These are phyloP conservation scores for Colletotrichum liaoningense DNA, from an alignment of 2,329 filamentous ascomycete genomes.

Conservation along the genomic window DNA sequence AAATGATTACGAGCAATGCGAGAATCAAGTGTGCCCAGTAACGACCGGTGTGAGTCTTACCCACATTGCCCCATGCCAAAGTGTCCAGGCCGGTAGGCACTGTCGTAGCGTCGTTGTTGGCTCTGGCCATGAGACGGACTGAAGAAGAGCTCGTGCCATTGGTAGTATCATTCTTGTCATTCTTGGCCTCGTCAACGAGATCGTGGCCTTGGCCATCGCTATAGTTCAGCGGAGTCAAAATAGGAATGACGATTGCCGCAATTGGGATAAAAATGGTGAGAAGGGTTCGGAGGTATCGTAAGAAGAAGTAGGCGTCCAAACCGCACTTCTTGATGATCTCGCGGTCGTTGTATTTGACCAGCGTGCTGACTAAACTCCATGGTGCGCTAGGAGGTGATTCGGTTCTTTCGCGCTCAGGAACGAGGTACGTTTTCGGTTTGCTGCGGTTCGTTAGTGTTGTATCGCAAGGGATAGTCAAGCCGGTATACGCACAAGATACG, in stretches of 20 bases:
- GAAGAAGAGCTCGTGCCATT: conserved; percentile 39
- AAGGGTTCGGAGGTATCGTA: conserved; percentile 82
- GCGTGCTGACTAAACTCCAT: conserved; percentile 62
- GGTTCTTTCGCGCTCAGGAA: conserved; percentile 86
- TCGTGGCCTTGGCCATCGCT: conserved; percentile 74
- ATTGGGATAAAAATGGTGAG: conserved; percentile 93
- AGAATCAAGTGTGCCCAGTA: conserved; percentile 89
- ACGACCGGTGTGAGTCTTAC: conserved; percentile 69
- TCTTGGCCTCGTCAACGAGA: conserved; percentile 47
- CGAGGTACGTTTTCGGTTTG: conserved; percentile 86
- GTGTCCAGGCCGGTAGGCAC: conserved; percentile 76
- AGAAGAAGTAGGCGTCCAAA: conserved; percentile 96
- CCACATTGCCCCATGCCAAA: conserved; percentile 90
- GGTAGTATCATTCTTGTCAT: not conserved
- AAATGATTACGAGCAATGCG: conserved; percentile 81
- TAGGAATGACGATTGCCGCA: conserved; percentile 80
- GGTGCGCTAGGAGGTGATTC: conserved; percentile 73
- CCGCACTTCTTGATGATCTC: conserved; percentile 96
- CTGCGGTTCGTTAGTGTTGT: conserved; percentile 52
- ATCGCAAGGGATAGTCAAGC: not conserved
- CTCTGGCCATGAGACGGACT: conserved; percentile 40
- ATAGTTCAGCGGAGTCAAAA: conserved; percentile 87
- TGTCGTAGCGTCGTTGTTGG: conserved; percentile 38
- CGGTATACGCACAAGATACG: conserved; percentile 78
- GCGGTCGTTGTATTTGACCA: conserved; percentile 77